phyloP scores from a whole-genome alignment of 2,329 filamentous ascomycete genomes.

The Penicillium janthinellum region DNA sequence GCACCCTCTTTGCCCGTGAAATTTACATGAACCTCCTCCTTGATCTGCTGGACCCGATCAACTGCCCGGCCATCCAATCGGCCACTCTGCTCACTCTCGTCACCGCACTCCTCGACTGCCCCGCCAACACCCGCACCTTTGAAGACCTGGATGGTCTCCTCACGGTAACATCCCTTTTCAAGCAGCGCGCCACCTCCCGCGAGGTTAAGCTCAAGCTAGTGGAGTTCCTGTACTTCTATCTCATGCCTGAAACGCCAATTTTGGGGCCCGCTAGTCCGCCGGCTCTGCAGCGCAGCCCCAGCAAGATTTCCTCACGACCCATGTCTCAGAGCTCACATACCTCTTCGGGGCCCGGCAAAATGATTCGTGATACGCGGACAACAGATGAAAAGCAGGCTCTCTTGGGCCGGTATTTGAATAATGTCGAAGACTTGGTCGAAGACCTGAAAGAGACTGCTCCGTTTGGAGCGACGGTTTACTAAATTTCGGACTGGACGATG shows the following conservation, averaged over 20 bases:
- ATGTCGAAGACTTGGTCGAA: constrained; percentile 80
- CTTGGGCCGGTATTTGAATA: constrained; percentile 75
- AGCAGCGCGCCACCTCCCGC: constrained; percentile 77
- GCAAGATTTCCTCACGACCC: constrained; percentile 63
- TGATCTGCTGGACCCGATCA: constrained; percentile 88
- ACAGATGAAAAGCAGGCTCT: constrained; percentile 82
- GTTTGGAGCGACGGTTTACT: constrained; percentile 60
- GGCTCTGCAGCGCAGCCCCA: constrained; percentile 67
- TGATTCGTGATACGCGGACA: constrained; percentile 55
- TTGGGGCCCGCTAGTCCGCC: constrained; percentile 42
- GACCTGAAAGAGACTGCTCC: constrained; percentile 79
- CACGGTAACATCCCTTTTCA: constrained; percentile 90
- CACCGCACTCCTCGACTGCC: constrained; percentile 81
- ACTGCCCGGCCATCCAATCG: constrained; percentile 89
- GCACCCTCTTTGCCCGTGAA: constrained; percentile 82
- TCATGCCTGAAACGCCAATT: constrained; percentile 80
- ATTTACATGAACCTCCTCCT: constrained; percentile 96
- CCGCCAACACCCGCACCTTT: constrained; percentile 86
- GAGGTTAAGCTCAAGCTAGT: constrained; percentile 95
- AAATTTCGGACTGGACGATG: background rate
- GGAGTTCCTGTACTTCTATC: constrained; percentile 97
- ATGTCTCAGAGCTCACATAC: constrained; percentile 50
- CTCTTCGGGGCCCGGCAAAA: constrained; percentile 29
- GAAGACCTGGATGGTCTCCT: constrained; percentile 89
- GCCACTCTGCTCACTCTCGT: constrained; percentile 88